phyloP scores from a whole-genome alignment of 495 filamentous ascomycete genomes.

The Penicillium arizonense region DNA sequence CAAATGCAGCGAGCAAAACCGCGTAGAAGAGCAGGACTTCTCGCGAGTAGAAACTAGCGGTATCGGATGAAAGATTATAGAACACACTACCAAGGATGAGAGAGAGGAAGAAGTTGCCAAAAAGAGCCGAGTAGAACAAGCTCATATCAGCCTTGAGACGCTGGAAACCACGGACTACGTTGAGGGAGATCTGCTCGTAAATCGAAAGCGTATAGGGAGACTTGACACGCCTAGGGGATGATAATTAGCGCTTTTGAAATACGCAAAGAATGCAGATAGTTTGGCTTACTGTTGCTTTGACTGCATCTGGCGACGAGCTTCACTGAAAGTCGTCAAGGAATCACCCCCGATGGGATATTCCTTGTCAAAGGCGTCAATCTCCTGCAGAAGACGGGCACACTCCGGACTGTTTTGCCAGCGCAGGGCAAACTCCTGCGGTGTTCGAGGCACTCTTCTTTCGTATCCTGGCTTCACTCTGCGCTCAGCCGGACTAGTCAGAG shows the following conservation, averaged over 20 bases:
- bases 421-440: constrained; percentile 67
- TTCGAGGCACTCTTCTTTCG: constrained; percentile 66
- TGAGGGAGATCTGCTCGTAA: constrained; percentile 48
- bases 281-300: constrained; percentile 22
- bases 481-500: constrained; percentile 65
- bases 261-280: too few relatives aligned
- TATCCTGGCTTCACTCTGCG: constrained; percentile 62
- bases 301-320: constrained; percentile 44
- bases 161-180: constrained; percentile 52
- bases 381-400: constrained; percentile 55
- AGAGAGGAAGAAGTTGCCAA: constrained; percentile 78
- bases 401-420: constrained; percentile 75
- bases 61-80: constrained; percentile 66
- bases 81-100: constrained; percentile 88
- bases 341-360: constrained; percentile 40
- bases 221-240: constrained; percentile 27
- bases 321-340: constrained; percentile 36
- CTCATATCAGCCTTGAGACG: constrained; percentile 71
- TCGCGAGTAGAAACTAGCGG: constrained; percentile 75
- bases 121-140: constrained; percentile 66
- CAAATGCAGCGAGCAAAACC: constrained; percentile 85
- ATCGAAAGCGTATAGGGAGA: constrained; percentile 50
- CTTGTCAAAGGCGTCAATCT: constrained; percentile 52
- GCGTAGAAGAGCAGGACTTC: constrained; percentile 92
- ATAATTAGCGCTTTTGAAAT: too few relatives aligned